These are phyloP conservation scores for Pulveroboletus sp. DNA, from an alignment of 768 basidiomycete species.

Conservation along the genomic window DNA sequence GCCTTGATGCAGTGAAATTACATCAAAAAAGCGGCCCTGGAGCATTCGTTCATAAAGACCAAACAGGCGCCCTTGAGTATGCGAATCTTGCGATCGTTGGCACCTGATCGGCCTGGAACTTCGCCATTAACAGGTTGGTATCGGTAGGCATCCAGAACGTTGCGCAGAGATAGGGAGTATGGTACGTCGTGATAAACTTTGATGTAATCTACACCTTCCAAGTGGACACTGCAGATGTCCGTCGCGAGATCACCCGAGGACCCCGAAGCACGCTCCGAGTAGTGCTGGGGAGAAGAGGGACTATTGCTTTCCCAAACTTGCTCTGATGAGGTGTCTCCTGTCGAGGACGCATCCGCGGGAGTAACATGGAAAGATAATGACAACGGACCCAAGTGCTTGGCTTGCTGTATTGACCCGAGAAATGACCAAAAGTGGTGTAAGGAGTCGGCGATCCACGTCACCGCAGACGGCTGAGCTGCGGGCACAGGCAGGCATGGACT, in stretches of 20 bases:
- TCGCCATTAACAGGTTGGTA: conserved; percentile 23
- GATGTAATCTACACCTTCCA: conserved; percentile 44
- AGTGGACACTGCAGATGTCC: conserved; percentile 15
- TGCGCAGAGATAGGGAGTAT: conserved; percentile 45
- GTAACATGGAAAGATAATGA: conserved; percentile 47
- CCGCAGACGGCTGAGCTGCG: conserved; percentile 18
- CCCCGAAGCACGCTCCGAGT: conserved; percentile 7
- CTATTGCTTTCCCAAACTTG: conserved; percentile 23
- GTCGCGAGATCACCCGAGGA: conserved; percentile 8
- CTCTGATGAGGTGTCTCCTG: conserved; percentile 11
- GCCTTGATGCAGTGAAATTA: conserved; percentile 20
- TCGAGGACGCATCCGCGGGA: conserved; percentile 7
- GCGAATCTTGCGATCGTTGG: conserved; percentile 37
- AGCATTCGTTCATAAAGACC: conserved; percentile 44
- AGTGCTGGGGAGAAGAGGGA: conserved; percentile 18
- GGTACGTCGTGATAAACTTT: conserved; percentile 55
- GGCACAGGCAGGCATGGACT: conserved; percentile 17
- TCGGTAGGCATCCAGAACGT: conserved; percentile 47
- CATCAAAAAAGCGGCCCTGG: conserved; percentile 41
- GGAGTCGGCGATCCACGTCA: conserved; percentile 45
- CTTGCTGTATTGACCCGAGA: conserved; percentile 37
- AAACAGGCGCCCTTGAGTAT: conserved; percentile 46
- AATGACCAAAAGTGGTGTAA: conserved; percentile 48
- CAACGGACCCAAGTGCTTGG: conserved; percentile 39
- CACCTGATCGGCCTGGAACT: conserved; percentile 21